Evolutionary conservation across 2,329 filamentous ascomycete genomes (phyloP).

Genomic region (Sordariomycetes sp.): DNA sequence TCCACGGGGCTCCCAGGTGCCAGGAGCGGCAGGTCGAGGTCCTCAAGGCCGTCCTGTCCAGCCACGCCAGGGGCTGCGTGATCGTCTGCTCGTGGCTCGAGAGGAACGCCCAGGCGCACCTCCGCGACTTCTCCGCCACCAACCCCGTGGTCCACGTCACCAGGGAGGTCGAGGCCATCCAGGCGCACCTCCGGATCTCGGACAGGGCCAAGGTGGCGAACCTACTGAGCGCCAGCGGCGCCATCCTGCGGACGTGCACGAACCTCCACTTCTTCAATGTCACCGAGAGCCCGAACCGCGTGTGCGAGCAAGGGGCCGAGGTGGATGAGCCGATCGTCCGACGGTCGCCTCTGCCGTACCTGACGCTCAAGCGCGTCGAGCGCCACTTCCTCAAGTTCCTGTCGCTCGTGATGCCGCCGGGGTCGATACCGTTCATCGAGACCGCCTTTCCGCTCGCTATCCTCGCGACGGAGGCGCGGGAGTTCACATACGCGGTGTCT

Average conservation of each 20-base stretch:
- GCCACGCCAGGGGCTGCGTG: slow-evolving; percentile 50
- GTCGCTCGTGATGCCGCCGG: slow-evolving; percentile 44
- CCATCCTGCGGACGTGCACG: slow-evolving; percentile 54
- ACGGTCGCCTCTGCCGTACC: slow-evolving; percentile 39
- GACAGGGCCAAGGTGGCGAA: slow-evolving; percentile 45
- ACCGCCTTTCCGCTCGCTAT: slow-evolving; percentile 55
- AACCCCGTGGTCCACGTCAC: slow-evolving; percentile 64
- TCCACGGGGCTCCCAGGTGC: slow-evolving; percentile 51
- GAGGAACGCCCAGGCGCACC: slow-evolving; percentile 44
- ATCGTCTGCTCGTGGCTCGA: slow-evolving; percentile 68
- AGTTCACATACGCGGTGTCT: slow-evolving; percentile 57
- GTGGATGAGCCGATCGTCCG: slow-evolving; percentile 16
- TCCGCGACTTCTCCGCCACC: slow-evolving; percentile 50
- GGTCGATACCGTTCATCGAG: slow-evolving; percentile 46
- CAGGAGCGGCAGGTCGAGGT: slow-evolving; percentile 52
- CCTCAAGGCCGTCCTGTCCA: slow-evolving; percentile 46
- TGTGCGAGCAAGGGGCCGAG: slow-evolving; percentile 6
- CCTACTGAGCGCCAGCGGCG: slow-evolving; percentile 44
- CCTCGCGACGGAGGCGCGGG: slow-evolving; percentile 47
- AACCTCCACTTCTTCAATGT: slow-evolving; percentile 72
- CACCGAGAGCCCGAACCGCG: slow-evolving; percentile 38
- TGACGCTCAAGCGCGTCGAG: slow-evolving; percentile 58
- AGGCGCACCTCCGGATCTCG: slow-evolving; percentile 47
- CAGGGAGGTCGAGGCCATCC: slow-evolving; percentile 54
- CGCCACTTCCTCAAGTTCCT: slow-evolving; percentile 61